Percentiles rank a stretch among this genome's conserved stretches.
Conservation (phyloP, 1,284 basidiomycete species). For the Wallemia mellicola region DNA sequence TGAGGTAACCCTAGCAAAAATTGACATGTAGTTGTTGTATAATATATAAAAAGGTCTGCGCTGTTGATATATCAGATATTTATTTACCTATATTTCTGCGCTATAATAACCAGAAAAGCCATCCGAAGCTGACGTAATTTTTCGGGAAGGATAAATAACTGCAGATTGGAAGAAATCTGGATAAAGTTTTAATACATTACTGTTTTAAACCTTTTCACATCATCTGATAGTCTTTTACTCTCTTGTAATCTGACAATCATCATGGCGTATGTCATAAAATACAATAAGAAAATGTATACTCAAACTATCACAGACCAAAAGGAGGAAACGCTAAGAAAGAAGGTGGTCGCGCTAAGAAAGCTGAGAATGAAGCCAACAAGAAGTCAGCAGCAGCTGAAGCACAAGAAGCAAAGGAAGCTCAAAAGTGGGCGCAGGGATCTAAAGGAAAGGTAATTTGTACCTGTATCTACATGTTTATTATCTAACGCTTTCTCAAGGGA, state of each 20-base stretch:
- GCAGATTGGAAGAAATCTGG: no score
- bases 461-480: background rate
- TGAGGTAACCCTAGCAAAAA: background rate
- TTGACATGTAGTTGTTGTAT: no score
- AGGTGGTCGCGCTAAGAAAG: slow-evolving; percentile 58
- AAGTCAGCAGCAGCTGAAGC: slow-evolving; percentile 18
- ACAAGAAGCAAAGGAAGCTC: slow-evolving; percentile 27
- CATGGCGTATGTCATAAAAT: background rate
- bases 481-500: slow-evolving; percentile 11
- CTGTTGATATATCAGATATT: no score
- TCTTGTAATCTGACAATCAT: background rate
- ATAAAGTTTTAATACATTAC: no score
- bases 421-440: slow-evolving; percentile 40
- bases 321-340: slow-evolving; percentile 63
- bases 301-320: slow-evolving; percentile 39
- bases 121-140: background rate
- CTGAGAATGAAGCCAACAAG: slow-evolving; percentile 63
- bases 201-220: background rate
- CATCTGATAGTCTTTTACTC: background rate
- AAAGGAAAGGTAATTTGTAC: slow-evolving; percentile 14
- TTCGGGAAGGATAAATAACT: background rate
- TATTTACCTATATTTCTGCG: no score
- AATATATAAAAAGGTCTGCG: no score
- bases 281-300: slow-evolving; percentile 23
- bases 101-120: no score